Evolutionary conservation across 345 rosid genomes (phyloP).

Genomic region (Odontarrhena argentea): DNA sequence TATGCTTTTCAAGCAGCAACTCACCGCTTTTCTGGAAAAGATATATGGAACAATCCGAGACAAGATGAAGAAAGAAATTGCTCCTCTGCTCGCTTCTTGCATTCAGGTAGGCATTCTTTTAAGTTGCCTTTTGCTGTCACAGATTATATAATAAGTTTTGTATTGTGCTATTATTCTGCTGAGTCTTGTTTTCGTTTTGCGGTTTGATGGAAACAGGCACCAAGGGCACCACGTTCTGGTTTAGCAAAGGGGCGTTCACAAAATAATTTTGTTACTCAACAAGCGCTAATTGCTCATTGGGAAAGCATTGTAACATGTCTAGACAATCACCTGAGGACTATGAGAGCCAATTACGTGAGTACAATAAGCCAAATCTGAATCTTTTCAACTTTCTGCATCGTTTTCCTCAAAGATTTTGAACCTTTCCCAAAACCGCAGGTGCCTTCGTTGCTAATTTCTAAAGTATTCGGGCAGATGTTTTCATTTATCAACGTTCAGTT

Average conservation of each 20-base stretch:
- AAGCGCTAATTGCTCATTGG: conserved; percentile 91
- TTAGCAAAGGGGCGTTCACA: conserved; percentile 87
- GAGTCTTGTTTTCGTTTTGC: conserved; percentile 27
- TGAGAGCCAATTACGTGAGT: conserved; percentile 89
- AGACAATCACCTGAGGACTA: conserved; percentile 65
- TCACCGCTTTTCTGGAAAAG: conserved; percentile 98
- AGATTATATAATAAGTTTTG: background rate
- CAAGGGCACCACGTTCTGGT: conserved; percentile 80
- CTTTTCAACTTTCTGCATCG: conserved; percentile 23
- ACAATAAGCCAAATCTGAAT: conserved; percentile 6
- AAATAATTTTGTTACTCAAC: conserved; percentile 81
- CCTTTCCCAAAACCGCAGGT: conserved; percentile 53
- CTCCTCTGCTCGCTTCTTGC: conserved; percentile 85
- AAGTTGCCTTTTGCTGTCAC: conserved; percentile 18
- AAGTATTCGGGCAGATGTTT: conserved; percentile 85
- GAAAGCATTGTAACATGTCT: conserved; percentile 84
- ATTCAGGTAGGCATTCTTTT: conserved; percentile 64
- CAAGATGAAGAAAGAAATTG: conserved; percentile 87
- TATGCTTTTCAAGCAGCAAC: conserved; percentile 92
- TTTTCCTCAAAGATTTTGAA: conserved; percentile 32
- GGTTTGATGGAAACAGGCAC: conserved; percentile 64
- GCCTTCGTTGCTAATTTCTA: conserved; percentile 76
- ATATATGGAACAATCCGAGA: conserved; percentile 97
- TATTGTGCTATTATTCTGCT: conserved; percentile 22
- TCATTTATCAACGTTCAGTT: conserved; percentile 93